Evolutionary conservation across 2,329 filamentous ascomycete species (phyloP).

Genomic region (Xylariaceae sp.): DNA sequence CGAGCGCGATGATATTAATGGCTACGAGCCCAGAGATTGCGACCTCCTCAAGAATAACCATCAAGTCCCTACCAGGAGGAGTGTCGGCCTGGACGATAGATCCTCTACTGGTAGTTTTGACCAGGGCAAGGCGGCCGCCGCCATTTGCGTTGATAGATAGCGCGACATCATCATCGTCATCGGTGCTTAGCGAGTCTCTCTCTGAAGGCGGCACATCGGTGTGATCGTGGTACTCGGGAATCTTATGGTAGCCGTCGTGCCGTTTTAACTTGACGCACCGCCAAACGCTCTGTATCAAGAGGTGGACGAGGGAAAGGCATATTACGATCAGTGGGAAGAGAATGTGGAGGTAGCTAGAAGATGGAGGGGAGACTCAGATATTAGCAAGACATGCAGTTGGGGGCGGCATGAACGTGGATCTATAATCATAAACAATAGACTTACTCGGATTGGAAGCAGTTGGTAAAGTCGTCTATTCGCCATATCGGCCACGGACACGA

Average conservation of each 20-base stretch:
- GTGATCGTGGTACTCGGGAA: slow-evolving; percentile 52
- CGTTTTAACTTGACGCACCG: slow-evolving; percentile 56
- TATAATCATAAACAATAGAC: too few species aligned
- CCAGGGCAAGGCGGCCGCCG: slow-evolving; percentile 59
- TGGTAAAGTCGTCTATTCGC: slow-evolving; percentile 65
- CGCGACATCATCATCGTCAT: slow-evolving; percentile 65
- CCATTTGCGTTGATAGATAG: slow-evolving; percentile 53
- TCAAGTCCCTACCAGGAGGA: slow-evolving; percentile 71
- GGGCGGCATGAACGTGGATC: not conserved
- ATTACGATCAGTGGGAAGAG: slow-evolving; percentile 76
- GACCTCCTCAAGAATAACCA: slow-evolving; percentile 74
- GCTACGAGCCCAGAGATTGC: slow-evolving; percentile 72
- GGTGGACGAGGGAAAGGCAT: slow-evolving; percentile 68
- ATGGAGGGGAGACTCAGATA: slow-evolving; percentile 7
- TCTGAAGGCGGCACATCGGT: slow-evolving; percentile 54
- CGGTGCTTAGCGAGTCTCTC: slow-evolving; percentile 50
- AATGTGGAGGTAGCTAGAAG: slow-evolving; percentile 72
- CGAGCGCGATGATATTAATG: slow-evolving; percentile 67
- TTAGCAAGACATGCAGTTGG: slow-evolving; percentile 8
- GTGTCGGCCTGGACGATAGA: slow-evolving; percentile 73
- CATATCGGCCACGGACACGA: slow-evolving; percentile 62
- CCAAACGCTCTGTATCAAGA: slow-evolving; percentile 61
- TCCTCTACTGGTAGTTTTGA: slow-evolving; percentile 63
- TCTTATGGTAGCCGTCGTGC: slow-evolving; percentile 58
- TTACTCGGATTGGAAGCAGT: slow-evolving; percentile 69